These are phyloP conservation scores for Hibiscus tridactylites DNA, from an alignment of 345 rosid species.

Conservation along the genomic window DNA sequence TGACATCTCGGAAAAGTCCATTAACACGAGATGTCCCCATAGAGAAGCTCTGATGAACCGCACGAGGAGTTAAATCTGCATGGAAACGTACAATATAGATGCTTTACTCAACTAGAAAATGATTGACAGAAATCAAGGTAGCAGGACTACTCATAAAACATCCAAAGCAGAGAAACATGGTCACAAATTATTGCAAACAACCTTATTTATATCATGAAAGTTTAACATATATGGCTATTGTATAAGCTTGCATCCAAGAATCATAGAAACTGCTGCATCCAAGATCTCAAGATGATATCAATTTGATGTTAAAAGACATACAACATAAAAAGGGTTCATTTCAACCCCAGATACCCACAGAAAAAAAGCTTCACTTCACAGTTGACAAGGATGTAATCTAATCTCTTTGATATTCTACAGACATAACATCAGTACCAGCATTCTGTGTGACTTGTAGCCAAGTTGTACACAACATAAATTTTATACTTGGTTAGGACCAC, in stretches of 20 bases:
- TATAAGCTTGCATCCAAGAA: neutral
- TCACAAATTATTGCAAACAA: neutral
- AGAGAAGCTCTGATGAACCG: conserved; percentile 50
- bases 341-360: too few relatives aligned
- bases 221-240: neutral
- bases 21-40: conserved; percentile 30
- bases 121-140: neutral
- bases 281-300: too few relatives aligned
- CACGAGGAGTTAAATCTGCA: conserved; percentile 89
- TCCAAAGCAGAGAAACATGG: neutral
- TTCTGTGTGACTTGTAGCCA: too few relatives aligned
- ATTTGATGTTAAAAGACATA: too few relatives aligned
- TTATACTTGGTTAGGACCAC: too few relatives aligned
- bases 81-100: neutral
- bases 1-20: conserved; percentile 24
- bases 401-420: too few relatives aligned
- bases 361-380: too few relatives aligned
- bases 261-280: too few relatives aligned
- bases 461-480: too few relatives aligned
- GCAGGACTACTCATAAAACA: neutral
- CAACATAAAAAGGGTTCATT: too few relatives aligned
- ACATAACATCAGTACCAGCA: too few relatives aligned
- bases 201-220: neutral
- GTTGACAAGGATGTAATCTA: too few relatives aligned
- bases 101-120: neutral